Evolutionary conservation across 2,329 filamentous ascomycete genomes (phyloP).

Genomic region (Plectosphaerella cucumerina): DNA sequence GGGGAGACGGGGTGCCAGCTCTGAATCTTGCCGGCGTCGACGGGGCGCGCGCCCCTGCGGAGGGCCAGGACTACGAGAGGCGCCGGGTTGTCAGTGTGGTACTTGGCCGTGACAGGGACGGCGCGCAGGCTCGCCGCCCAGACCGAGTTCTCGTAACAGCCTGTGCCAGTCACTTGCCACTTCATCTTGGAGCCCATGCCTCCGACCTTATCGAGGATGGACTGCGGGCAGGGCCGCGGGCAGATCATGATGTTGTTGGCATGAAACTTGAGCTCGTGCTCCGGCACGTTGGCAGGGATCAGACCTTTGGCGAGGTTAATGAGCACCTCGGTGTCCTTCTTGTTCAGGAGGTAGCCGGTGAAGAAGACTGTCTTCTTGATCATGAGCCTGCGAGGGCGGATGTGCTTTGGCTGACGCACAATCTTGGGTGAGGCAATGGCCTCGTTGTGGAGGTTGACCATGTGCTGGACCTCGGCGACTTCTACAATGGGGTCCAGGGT

Average conservation of each 20-base stretch:
- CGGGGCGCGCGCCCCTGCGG: conserved; percentile 68
- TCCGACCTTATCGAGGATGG: conserved; percentile 77
- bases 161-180: conserved; percentile 79
- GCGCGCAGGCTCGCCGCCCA: conserved; percentile 84
- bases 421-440: conserved; percentile 36
- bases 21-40: conserved; percentile 76
- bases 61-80: conserved; percentile 82
- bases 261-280: conserved; percentile 72
- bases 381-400: conserved; percentile 45
- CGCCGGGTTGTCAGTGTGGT: conserved; percentile 74
- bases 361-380: conserved; percentile 89
- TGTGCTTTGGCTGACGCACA: conserved; percentile 22
- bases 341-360: conserved; percentile 81
- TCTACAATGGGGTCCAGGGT: conserved; percentile 75
- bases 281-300: conserved; percentile 56
- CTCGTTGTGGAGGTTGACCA: conserved; percentile 84
- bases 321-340: conserved; percentile 67
- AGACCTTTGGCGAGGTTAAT: conserved; percentile 56
- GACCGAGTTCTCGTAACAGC: conserved; percentile 70
- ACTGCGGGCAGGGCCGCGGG: conserved; percentile 66
- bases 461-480: conserved; percentile 77
- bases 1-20: conserved; percentile 75
- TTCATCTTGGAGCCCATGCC: conserved; percentile 78
- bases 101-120: conserved; percentile 59
- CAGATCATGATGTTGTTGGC: conserved; percentile 91